Evolutionary conservation across 768 basidiomycete genomes (phyloP).

Genomic region (Xerocomellus dryophilus): DNA sequence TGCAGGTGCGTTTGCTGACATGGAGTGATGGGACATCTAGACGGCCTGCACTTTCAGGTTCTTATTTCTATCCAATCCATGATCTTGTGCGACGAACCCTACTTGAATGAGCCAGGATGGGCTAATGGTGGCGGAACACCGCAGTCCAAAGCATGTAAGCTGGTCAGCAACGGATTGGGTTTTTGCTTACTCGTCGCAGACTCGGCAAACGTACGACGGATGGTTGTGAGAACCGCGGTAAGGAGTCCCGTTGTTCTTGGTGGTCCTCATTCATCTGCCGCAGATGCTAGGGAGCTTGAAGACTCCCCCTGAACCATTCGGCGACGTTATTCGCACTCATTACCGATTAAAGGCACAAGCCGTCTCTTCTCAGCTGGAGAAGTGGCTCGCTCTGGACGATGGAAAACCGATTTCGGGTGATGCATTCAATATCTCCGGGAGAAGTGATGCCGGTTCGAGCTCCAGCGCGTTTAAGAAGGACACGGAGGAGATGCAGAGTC

Average conservation of each 20-base stretch:
- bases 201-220: constrained; percentile 88
- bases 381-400: constrained; percentile 77
- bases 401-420: constrained; percentile 56
- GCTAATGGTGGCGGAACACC: constrained; percentile 68
- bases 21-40: background rate
- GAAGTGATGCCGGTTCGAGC: constrained; percentile 42
- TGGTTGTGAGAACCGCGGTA: constrained; percentile 89
- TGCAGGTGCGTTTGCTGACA: constrained; percentile 54
- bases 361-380: constrained; percentile 70
- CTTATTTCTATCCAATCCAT: constrained; percentile 95
- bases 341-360: constrained; percentile 80
- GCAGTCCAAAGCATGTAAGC: constrained; percentile 73
- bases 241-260: constrained; percentile 18
- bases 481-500: constrained; percentile 64
- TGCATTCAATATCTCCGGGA: constrained; percentile 43
- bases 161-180: background rate
- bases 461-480: constrained; percentile 65
- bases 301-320: constrained; percentile 81
- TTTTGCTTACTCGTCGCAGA: constrained; percentile 44
- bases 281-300: constrained; percentile 86
- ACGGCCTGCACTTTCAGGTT: constrained; percentile 40
- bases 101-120: constrained; percentile 92
- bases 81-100: constrained; percentile 92
- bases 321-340: constrained; percentile 84
- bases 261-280: constrained; percentile 9